These are phyloP conservation scores for Canavalia ensiformis DNA, from an alignment of 306 rosid genomes.

Conservation along the genomic window DNA sequence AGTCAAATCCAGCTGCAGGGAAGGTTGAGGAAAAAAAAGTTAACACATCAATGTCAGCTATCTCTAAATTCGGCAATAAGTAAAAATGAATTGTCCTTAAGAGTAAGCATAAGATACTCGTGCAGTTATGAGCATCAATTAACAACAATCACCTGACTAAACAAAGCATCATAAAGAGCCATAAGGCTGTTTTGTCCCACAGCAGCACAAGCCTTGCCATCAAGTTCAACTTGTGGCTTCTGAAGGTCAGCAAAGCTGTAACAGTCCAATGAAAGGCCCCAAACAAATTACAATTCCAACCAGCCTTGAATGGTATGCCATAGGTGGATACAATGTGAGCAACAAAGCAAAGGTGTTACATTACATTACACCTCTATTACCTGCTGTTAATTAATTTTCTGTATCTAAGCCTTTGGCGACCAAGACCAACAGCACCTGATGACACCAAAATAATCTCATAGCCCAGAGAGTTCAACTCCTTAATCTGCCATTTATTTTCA, in stretches of 20 bases:
- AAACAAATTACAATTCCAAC: conserved; percentile 37
- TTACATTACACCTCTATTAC: conserved; percentile 44
- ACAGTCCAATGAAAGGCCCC: conserved; percentile 28
- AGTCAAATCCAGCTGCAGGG: conserved; percentile 85
- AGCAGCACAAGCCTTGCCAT: conserved; percentile 99
- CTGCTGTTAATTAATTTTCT: conserved; percentile 91
- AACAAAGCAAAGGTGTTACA: background rate
- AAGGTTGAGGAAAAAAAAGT: conserved; percentile 41
- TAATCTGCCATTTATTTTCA: conserved; percentile 69
- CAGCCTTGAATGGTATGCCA: conserved; percentile 6
- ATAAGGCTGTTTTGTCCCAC: conserved; percentile 94
- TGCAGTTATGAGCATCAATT: conserved; percentile 9
- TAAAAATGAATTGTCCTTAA: conserved; percentile 13
- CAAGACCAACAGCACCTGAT: conserved; percentile 98
- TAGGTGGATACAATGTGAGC: conserved; percentile 1
- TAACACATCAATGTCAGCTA: conserved; percentile 32
- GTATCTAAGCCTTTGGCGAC: conserved; percentile 93
- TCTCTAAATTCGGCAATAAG: conserved; percentile 3
- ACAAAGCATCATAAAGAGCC: conserved; percentile 91
- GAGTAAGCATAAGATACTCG: background rate
- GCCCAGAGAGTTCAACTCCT: conserved; percentile 81
- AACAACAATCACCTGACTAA: conserved; percentile 78
- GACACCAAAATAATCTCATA: conserved; percentile 94
- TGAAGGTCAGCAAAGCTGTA: conserved; percentile 97
- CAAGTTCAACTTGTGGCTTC: conserved; percentile 93